These are phyloP conservation scores for Claviceps monticola DNA, from an alignment of 2,329 filamentous ascomycete species.

Conservation along the genomic window DNA sequence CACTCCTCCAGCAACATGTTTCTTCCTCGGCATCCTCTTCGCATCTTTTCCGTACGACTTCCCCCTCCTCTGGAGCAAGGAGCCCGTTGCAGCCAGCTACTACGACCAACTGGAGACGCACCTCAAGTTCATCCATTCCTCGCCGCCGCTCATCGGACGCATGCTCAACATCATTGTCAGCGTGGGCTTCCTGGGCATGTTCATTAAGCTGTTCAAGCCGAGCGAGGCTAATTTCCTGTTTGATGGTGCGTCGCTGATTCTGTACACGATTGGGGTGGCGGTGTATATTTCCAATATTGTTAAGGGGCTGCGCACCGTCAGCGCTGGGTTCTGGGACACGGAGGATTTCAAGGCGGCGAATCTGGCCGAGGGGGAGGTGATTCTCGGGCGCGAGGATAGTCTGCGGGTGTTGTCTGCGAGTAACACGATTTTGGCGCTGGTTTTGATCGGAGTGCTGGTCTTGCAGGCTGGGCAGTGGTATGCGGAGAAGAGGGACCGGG, in stretches of 20 bases:
- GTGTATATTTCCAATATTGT: constrained; percentile 96
- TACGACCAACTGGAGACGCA: constrained; percentile 79
- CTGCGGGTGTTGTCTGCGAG: constrained; percentile 83
- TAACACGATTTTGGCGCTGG: constrained; percentile 89
- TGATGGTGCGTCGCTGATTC: constrained; percentile 66
- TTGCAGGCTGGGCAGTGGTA: constrained; percentile 98
- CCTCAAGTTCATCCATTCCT: constrained; percentile 80
- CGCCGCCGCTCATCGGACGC: constrained; percentile 80
- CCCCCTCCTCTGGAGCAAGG: constrained; percentile 68
- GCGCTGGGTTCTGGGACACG: constrained; percentile 48
- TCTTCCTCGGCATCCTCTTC: constrained; percentile 98
- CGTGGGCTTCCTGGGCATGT: constrained; percentile 75
- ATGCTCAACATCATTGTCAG: constrained; percentile 89
- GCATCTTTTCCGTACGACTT: constrained; percentile 93
- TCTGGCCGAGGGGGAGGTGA: constrained; percentile 43
- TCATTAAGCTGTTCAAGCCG: constrained; percentile 89
- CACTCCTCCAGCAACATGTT: constrained; percentile 58
- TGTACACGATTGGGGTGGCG: constrained; percentile 76
- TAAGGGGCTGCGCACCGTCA: constrained; percentile 79
- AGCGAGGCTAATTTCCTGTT: constrained; percentile 93
- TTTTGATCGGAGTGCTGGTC: constrained; percentile 81
- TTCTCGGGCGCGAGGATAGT: constrained; percentile 74
- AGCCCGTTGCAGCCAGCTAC: constrained; percentile 50
- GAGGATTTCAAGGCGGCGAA: constrained; percentile 27
- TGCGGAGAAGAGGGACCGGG: constrained; percentile 81